Percentiles rank a stretch among this genome's conserved stretches.
Conservation (phyloP, 2,329 filamentous ascomycete species). For the Phyllosticta ampelicida region DNA sequence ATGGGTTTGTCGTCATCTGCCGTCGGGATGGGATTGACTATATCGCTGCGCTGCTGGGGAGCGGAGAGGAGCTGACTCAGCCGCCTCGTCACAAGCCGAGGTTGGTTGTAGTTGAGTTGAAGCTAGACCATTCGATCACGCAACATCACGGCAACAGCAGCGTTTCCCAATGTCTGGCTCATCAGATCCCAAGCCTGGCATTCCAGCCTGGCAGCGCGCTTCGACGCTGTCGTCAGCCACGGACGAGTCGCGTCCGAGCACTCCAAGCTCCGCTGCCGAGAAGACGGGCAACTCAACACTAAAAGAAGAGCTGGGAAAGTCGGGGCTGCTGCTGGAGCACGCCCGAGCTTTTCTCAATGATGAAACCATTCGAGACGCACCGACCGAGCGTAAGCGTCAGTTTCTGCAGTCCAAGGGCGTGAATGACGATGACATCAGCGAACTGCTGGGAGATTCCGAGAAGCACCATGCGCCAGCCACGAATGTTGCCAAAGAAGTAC, state of each 20-base stretch:
- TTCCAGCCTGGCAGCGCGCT: conserved; percentile 26
- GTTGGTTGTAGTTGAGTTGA: not conserved
- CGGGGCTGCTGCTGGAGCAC: conserved; percentile 42
- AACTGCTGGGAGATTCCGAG: conserved; percentile 41
- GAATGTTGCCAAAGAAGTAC: not conserved
- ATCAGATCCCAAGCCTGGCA: conserved; percentile 4
- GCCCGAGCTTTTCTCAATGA: conserved; percentile 69
- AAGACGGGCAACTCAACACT: conserved; percentile 11
- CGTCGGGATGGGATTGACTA: not conserved
- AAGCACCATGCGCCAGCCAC: conserved; percentile 11
- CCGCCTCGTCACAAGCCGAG: too few relatives aligned
- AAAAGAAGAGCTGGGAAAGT: not conserved
- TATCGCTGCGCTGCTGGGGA: not conserved
- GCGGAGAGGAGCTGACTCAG: too few relatives aligned
- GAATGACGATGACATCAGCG: conserved; percentile 53
- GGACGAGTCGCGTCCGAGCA: not conserved
- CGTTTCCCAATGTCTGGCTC: not conserved
- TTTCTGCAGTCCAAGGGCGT: conserved; percentile 75
- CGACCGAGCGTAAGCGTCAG: conserved; percentile 59
- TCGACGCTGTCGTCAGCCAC: conserved; percentile 10
- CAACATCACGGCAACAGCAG: too few relatives aligned
- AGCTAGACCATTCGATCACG: not conserved
- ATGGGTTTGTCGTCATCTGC: not conserved
- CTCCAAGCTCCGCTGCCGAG: conserved; percentile 11
- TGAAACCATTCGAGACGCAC: conserved; percentile 56